Evolutionary conservation across 441 rosid genomes (phyloP).

Genomic region (Eutrema salsugineum): DNA sequence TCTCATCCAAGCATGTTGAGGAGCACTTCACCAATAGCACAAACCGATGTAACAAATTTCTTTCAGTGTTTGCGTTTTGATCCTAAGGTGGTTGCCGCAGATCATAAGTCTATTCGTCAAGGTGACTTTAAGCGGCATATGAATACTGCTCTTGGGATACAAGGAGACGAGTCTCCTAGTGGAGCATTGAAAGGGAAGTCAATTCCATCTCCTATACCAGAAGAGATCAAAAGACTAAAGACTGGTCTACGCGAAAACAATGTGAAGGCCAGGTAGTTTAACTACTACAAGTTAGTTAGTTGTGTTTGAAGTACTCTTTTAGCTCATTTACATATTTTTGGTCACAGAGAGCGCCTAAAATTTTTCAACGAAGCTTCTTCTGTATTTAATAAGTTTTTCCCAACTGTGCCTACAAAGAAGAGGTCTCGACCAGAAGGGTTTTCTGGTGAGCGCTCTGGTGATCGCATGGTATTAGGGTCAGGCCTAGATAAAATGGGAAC

Average conservation of each 20-base stretch:
- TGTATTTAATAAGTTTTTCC: constrained; percentile 73
- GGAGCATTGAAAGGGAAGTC: constrained; percentile 59
- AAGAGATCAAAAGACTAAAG: constrained; percentile 77
- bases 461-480: constrained; percentile 53
- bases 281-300: constrained; percentile 3
- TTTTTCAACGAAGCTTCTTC: constrained; percentile 79
- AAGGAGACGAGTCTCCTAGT: constrained; percentile 67
- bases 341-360: constrained; percentile 77
- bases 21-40: constrained; percentile 53
- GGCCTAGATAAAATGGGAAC: constrained; percentile 70
- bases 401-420: constrained; percentile 72
- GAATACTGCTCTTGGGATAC: constrained; percentile 70
- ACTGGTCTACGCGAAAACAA: constrained; percentile 58
- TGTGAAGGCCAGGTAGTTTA: constrained; percentile 82
- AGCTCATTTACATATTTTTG: constrained; percentile 36
- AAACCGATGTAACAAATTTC: constrained; percentile 72
- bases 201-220: constrained; percentile 49
- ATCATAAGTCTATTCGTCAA: constrained; percentile 72
- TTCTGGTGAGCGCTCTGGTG: constrained; percentile 56
- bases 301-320: constrained; percentile 14
- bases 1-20: constrained; percentile 68
- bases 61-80: constrained; percentile 71
- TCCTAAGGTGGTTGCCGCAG: constrained; percentile 72
- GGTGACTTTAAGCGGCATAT: constrained; percentile 69
- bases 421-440: constrained; percentile 78